Evolutionary conservation across 257 asterid genomes (phyloP).

Genomic region (Solanum neorickii): DNA sequence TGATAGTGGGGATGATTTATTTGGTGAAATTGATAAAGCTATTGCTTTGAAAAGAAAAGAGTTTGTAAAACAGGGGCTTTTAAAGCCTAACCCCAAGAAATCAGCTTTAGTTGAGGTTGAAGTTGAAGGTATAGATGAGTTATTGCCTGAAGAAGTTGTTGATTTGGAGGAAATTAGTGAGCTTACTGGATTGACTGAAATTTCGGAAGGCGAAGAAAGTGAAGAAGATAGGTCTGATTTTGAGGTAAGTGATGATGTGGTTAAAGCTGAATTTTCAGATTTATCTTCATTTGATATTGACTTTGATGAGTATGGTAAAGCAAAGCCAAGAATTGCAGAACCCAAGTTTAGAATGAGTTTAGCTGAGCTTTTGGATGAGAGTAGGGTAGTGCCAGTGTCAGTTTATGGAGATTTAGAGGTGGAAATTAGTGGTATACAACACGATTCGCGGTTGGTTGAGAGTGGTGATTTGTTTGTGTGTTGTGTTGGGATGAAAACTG

Average conservation of each 20-base stretch:
- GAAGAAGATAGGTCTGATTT: constrained; percentile 42
- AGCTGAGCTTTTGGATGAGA: constrained; percentile 89
- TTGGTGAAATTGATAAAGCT: constrained; percentile 90
- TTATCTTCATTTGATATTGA: constrained; percentile 58
- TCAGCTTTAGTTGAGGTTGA: constrained; percentile 7
- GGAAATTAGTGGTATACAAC: constrained; percentile 68
- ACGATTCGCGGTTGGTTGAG: constrained; percentile 81
- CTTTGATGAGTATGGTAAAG: constrained; percentile 64
- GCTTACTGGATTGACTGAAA: constrained; percentile 47
- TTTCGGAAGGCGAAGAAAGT: constrained; percentile 28
- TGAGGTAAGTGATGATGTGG: constrained; percentile 39
- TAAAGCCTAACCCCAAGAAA: constrained; percentile 39
- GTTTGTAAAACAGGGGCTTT: constrained; percentile 67
- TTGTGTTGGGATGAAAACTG: constrained; percentile 58
- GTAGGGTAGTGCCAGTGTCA: constrained; percentile 70
- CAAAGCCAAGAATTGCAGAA: constrained; percentile 54
- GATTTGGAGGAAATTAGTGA: constrained; percentile 89
- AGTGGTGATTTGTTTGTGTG: constrained; percentile 84
- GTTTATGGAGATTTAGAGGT: constrained; percentile 78
- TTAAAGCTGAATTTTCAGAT: constrained; percentile 17
- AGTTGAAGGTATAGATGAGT: constrained; percentile 36
- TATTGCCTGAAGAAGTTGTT: constrained; percentile 82
- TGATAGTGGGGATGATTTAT: constrained; percentile 71
- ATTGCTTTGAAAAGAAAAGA: constrained; percentile 79
- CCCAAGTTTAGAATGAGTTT: constrained; percentile 77